Conservation (phyloP, 2,329 filamentous ascomycete species). For the Phaeosphaeria sp. region DNA sequence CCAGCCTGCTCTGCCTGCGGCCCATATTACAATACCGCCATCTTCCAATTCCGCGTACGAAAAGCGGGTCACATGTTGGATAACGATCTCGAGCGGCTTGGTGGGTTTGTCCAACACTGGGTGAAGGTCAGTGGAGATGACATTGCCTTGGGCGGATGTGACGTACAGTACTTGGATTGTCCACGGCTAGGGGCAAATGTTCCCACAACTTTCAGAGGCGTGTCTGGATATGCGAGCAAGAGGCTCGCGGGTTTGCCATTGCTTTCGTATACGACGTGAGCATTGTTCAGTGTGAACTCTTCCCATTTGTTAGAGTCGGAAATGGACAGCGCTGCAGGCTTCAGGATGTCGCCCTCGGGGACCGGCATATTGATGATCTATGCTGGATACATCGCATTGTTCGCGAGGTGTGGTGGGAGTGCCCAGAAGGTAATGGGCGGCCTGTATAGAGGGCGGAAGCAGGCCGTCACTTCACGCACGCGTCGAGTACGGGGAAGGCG, state of each 20-base stretch:
- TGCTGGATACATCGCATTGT: constrained; percentile 13
- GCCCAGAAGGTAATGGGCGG: background rate
- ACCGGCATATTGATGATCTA: constrained; percentile 28
- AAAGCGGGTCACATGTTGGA: constrained; percentile 58
- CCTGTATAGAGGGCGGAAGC: background rate
- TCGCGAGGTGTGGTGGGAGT: background rate
- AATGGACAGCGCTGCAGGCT: constrained; percentile 49
- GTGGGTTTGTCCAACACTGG: constrained; percentile 44
- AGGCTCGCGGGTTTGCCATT: constrained; percentile 62
- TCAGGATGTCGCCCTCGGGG: constrained; percentile 48
- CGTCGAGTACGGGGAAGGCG: constrained; percentile 1
- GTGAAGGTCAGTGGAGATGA: constrained; percentile 12
- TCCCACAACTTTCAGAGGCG: constrained; percentile 68
- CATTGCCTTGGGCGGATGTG: background rate
- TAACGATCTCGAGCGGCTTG: constrained; percentile 56
- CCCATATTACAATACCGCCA: constrained; percentile 68
- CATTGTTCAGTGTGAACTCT: constrained; percentile 67
- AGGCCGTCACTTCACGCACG: background rate
- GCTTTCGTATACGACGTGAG: constrained; percentile 64
- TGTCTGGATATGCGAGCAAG: constrained; percentile 64
- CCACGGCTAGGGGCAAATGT: constrained; percentile 48
- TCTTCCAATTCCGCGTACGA: constrained; percentile 62
- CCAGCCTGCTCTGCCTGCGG: constrained; percentile 69
- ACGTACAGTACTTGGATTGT: constrained; percentile 41
- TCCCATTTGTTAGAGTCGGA: constrained; percentile 62